phyloP scores from a whole-genome alignment of 1,139 yeast genomes.

The Fermentozyma sake region DNA sequence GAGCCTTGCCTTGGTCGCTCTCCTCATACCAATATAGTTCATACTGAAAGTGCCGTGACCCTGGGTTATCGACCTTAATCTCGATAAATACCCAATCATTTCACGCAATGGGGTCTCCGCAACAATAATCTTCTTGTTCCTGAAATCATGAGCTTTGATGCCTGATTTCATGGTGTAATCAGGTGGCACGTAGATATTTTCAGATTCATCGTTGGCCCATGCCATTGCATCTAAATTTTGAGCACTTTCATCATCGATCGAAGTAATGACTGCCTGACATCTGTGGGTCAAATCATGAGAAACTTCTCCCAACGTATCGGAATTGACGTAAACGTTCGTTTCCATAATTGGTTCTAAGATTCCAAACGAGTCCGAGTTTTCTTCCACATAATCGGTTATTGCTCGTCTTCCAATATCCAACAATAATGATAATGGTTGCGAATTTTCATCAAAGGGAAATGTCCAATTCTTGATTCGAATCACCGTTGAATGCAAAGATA shows the following conservation, averaged over 20 bases:
- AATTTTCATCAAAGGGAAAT: constrained; percentile 50
- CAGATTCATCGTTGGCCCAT: constrained; percentile 51
- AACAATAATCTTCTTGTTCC: constrained; percentile 50
- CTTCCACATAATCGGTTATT: constrained; percentile 32
- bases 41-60: constrained; percentile 85
- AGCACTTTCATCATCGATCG: constrained; percentile 55
- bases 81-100: constrained; percentile 84
- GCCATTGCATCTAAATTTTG: constrained; percentile 33
- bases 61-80: constrained; percentile 77
- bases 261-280: constrained; percentile 65
- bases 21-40: constrained; percentile 71
- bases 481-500: constrained; percentile 62
- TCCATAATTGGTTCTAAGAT: constrained; percentile 87
- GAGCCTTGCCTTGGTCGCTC: constrained; percentile 48
- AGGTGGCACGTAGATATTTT: constrained; percentile 51
- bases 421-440: constrained; percentile 21
- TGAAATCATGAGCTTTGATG: constrained; percentile 11
- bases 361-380: constrained; percentile 31
- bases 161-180: constrained; percentile 41
- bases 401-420: constrained; percentile 30
- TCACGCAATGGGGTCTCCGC: constrained; percentile 84
- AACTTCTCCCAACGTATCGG: constrained; percentile 76
- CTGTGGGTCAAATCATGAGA: constrained; percentile 69
- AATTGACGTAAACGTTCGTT: constrained; percentile 62
- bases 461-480: constrained; percentile 49